Base-by-base conservation (phyloP, 73 alveolate species). In the Strombidium stylifer region DNA sequence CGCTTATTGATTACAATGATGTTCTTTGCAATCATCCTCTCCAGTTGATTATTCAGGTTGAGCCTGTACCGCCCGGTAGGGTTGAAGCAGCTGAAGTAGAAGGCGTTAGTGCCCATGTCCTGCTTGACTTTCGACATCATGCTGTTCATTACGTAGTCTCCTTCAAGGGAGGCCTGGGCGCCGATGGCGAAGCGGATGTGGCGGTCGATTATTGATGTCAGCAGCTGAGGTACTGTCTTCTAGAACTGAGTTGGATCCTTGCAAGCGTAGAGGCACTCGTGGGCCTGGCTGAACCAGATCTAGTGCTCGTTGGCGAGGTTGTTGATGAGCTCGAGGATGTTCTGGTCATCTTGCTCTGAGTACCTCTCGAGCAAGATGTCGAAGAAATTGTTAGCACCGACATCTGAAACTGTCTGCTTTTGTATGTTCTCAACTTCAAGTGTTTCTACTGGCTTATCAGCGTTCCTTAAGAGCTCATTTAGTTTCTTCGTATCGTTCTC, bases 51-150 rank as follows among this genome's bases (percentile, higher is more conserved):
- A 1, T 65, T 34, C 20, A 74, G 28, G 20, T 51, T 62, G 0
- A 74, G 80, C 36, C 28, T 42, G 28, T 74, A 73, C 25, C 60
- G 78, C 10, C 78, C 86, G 45, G 51, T 73, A 19, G 86, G 86
- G 64, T 73, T 73, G 44, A 26, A 61, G 47, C 26, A 73, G 31
- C 24, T 58, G 64, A 73, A 73, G 53, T 12, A 28, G 16, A 20
- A 47, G 10, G 78, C 60, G 19, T 70, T 50, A 11, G 34, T 23
- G 14, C 72, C 70, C 41, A 61, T 40, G 10, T 37, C 14, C 39
- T 58, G 21, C 35, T 36, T 5, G 18, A 25, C 8, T 21, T 47
- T 32, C 20, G 42, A 21, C n/a, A n/a, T n/a, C n/a, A n/a, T n/a
- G n/a, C n/a, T n/a, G n/a, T n/a, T n/a, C n/a, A n/a, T n/a, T n/a